Conservation (phyloP, 345 rosid species). For the Atalantia buxifolia region DNA sequence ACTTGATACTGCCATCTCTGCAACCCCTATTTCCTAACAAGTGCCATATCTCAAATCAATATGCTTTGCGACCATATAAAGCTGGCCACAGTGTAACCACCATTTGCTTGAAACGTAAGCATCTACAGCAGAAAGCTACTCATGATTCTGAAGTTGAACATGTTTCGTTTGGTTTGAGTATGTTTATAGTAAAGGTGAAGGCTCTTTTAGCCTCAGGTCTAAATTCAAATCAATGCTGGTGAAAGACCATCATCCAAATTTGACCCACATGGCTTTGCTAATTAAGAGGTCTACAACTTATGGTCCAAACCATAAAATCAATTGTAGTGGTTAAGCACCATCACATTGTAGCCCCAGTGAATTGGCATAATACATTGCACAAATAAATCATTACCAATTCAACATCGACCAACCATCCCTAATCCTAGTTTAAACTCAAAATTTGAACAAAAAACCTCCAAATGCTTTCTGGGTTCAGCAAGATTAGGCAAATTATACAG, state of each 20-base stretch:
- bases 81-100: not conserved
- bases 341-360: not conserved
- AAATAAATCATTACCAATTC: not conserved
- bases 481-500: not conserved
- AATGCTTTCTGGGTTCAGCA: not conserved
- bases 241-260: not conserved
- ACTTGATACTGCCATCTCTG: not conserved
- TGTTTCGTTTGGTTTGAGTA: not conserved
- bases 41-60: not conserved
- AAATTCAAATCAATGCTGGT: slow-evolving; percentile 5
- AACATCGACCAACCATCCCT: not conserved
- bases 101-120: slow-evolving; percentile 12
- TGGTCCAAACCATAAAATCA: not conserved
- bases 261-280: not conserved
- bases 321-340: not conserved
- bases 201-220: not conserved
- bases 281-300: not conserved
- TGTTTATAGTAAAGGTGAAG: not conserved
- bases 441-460: slow-evolving; percentile 5
- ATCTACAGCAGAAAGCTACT: not conserved
- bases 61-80: not conserved
- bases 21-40: not conserved
- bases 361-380: not conserved
- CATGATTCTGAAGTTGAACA: slow-evolving; percentile 2
- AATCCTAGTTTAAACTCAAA: not conserved